Evolutionary conservation across 164 flowering plant species (phyloP), one percentile per base, ranked within the genome.

Genomic region (Nymphaea colorata): DNA sequence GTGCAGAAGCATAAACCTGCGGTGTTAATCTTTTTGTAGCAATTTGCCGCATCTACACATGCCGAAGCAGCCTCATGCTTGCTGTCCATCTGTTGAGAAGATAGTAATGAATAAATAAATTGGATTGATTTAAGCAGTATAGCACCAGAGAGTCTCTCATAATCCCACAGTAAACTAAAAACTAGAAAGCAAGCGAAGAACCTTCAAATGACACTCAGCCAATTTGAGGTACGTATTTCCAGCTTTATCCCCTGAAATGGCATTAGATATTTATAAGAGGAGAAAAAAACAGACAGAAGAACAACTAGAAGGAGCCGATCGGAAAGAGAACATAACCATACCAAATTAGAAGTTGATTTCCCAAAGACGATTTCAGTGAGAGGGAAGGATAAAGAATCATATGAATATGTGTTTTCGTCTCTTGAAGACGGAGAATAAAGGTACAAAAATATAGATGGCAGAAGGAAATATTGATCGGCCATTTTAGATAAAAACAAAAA

Each of bases 31-130:
- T 83, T 85, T 69, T 85, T 85, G 74, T 83, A 85, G 69, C 82
- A 72, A 61, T 81, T 82, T 66, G 84, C 89, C 11, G 85, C 86
- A 78, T 85, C 83, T 42, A 79, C 84, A 78, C 78, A 83, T 16
- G 85, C 81, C 69, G 75, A 77, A 63, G 85, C 87, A 70, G 85
- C 89, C 72, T 85, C 89, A 73, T 85, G 89, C 66, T 79, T 85
- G 84, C 88, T 85, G 14, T 80, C 86, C 72, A 75, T 66, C 88
- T 81, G 71, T 47, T 47, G 15, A 47, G 55, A 47, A 47, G 4
- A 47, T 6, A 12, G 12, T 47, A 7, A 47, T 6, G 11, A 47
- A 6, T 4, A 47, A 47, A 15, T n/a, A 61, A 61, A 61, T 7
- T n/a, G 36, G 36, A 25, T 25, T 25, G 36, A 25, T 25, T 25